Percentiles rank a stretch among this genome's conserved stretches.
phyloP scores from a whole-genome alignment of 2,329 filamentous ascomycete species.

The Paraconiothyrium sp. region DNA sequence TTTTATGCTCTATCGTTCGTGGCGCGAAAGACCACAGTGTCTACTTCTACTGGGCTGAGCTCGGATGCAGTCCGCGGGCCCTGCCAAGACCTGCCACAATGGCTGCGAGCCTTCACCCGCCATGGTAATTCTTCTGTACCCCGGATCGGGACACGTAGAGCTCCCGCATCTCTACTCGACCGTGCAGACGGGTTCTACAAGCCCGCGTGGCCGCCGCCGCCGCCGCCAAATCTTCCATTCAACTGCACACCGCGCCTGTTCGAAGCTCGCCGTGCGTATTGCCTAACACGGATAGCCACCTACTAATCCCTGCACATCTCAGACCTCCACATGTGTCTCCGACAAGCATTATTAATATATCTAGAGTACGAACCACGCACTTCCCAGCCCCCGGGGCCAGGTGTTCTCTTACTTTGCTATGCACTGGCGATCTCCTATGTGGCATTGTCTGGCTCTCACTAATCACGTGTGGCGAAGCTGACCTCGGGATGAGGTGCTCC shows the following conservation, averaged over 20 bases:
- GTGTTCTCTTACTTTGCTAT: slow-evolving; percentile 13
- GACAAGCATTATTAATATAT: slow-evolving; percentile 18
- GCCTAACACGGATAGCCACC: slow-evolving; percentile 1
- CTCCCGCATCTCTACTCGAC: neutral
- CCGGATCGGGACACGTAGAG: slow-evolving; percentile 10
- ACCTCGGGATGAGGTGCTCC: too few relatives aligned
- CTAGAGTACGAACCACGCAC: slow-evolving; percentile 9
- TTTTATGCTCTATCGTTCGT: slow-evolving; percentile 11
- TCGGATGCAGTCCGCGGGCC: slow-evolving; percentile 7
- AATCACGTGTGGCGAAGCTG: slow-evolving; percentile 9
- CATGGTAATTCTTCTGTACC: neutral
- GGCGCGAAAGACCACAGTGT: slow-evolving; percentile 18
- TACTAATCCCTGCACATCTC: slow-evolving; percentile 12
- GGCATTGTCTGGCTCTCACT: neutral
- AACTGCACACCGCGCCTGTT: slow-evolving; percentile 1
- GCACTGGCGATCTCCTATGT: neutral
- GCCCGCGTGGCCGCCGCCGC: neutral
- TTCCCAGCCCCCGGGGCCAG: slow-evolving; percentile 7
- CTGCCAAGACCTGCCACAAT: slow-evolving; percentile 7
- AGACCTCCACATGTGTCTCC: slow-evolving; percentile 11
- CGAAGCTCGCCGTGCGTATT: neutral
- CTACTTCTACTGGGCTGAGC: slow-evolving; percentile 17
- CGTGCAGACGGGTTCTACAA: neutral
- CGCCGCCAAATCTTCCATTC: neutral
- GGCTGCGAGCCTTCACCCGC: slow-evolving; percentile 6